phyloP scores from a whole-genome alignment of 2,329 filamentous ascomycete species.

The Tolypocladium album region DNA sequence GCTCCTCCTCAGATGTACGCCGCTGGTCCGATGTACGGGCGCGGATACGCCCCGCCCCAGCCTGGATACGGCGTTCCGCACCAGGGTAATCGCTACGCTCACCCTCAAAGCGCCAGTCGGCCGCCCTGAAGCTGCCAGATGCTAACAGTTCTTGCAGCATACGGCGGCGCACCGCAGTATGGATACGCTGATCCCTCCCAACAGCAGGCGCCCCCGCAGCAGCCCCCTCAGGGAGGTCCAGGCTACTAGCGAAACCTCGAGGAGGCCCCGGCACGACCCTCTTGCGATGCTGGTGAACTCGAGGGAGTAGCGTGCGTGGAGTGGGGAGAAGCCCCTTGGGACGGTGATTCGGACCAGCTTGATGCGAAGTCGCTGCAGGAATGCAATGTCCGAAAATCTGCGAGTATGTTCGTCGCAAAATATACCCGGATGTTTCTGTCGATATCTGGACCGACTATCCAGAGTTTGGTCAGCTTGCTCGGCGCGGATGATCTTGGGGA shows the following conservation, averaged over 20 bases:
- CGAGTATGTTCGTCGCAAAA: conserved; percentile 5
- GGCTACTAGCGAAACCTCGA: conserved; percentile 8
- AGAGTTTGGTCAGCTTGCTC: conserved; percentile 1
- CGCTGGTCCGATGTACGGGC: conserved; percentile 22
- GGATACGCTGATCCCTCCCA: conserved; percentile 25
- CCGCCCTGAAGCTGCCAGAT: background rate
- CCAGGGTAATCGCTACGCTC: conserved; percentile 23
- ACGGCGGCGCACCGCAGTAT: conserved; percentile 26
- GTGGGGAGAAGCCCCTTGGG: background rate
- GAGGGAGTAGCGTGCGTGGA: background rate
- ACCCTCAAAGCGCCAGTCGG: background rate
- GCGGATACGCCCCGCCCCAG: conserved; percentile 24
- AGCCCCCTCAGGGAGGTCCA: conserved; percentile 10
- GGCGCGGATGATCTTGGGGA: background rate
- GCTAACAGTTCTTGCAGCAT: conserved; percentile 18
- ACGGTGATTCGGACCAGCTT: background rate
- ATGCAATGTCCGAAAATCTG: conserved; percentile 4
- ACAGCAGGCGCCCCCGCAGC: conserved; percentile 8
- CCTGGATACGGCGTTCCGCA: conserved; percentile 24
- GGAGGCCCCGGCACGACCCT: background rate
- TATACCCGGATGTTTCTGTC: conserved; percentile 11
- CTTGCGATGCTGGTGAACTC: background rate
- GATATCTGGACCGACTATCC: conserved; percentile 6
- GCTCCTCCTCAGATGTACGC: conserved; percentile 26
- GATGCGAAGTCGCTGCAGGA: background rate